phyloP scores from a whole-genome alignment of 768 basidiomycete species.

The Tricholoma terreum region DNA sequence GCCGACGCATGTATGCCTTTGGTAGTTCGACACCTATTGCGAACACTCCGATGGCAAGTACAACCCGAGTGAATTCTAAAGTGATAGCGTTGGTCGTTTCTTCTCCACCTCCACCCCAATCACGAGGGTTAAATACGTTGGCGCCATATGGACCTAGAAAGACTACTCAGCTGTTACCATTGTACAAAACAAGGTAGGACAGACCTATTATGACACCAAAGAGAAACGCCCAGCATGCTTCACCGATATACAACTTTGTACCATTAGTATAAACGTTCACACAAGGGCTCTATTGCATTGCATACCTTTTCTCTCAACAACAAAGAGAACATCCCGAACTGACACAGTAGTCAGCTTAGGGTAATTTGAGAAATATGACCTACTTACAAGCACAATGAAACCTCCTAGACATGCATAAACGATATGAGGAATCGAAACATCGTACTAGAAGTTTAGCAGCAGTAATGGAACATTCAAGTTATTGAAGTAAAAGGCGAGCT shows the following conservation, averaged over 20 bases:
- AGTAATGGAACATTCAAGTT: background rate
- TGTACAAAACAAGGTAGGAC: constrained; percentile 17
- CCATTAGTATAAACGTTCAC: constrained; percentile 4
- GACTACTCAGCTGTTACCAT: background rate
- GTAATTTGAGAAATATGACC: background rate
- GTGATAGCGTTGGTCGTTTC: constrained; percentile 70
- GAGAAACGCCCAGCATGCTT: constrained; percentile 93
- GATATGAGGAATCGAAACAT: constrained; percentile 69
- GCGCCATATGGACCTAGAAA: constrained; percentile 75
- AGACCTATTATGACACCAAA: constrained; percentile 88
- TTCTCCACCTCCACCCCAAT: constrained; percentile 57
- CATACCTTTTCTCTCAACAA: constrained; percentile 82
- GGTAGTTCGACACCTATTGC: constrained; percentile 98
- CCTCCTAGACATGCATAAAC: constrained; percentile 77
- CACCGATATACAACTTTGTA: constrained; percentile 81
- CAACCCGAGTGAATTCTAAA: constrained; percentile 87
- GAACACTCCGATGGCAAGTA: constrained; percentile 95
- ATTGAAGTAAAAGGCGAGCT: constrained; percentile 15
- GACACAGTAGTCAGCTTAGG: background rate
- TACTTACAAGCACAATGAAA: constrained; percentile 74
- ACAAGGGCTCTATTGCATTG: constrained; percentile 1
- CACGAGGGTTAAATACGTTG: constrained; percentile 76
- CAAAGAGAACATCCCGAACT: constrained; percentile 96
- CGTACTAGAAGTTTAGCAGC: constrained; percentile 39
- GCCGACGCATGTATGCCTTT: constrained; percentile 90